Evolutionary conservation across 2,329 filamentous ascomycete genomes (phyloP).

Genomic region (Stachybotrys echinatus): DNA sequence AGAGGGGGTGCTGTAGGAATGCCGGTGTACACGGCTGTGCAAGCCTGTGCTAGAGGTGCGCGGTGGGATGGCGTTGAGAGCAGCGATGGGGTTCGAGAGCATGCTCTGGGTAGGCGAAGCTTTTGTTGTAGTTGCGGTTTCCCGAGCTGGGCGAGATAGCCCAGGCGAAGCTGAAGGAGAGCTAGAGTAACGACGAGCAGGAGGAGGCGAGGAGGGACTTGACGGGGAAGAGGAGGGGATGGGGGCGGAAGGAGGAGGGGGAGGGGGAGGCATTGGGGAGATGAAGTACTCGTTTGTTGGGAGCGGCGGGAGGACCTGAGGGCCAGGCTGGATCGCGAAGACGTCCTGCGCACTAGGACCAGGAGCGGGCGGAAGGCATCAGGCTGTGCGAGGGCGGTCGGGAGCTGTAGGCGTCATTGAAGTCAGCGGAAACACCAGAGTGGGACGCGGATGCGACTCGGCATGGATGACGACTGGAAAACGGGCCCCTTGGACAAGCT

Average conservation of each 20-base stretch:
- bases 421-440: neutral
- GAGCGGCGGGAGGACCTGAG: neutral
- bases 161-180: conserved; percentile 9
- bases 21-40: conserved; percentile 27
- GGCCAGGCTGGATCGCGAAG: conserved; percentile 21
- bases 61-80: conserved; percentile 63
- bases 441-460: neutral
- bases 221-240: conserved; percentile 4
- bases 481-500: too few relatives aligned
- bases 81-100: conserved; percentile 23
- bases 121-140: neutral
- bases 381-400: too few relatives aligned
- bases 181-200: too few relatives aligned
- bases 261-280: conserved; percentile 5
- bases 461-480: neutral
- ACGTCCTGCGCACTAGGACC: conserved; percentile 22
- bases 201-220: conserved; percentile 8
- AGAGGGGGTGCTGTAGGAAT: conserved; percentile 18
- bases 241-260: conserved; percentile 10
- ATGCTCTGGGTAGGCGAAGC: conserved; percentile 15
- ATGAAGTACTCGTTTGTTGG: neutral
- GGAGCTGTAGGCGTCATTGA: neutral
- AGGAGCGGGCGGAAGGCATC: too few relatives aligned
- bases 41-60: conserved; percentile 55
- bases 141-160: neutral